Conservation (phyloP, 2,329 filamentous ascomycete genomes). For the Sarocladium kiliense region DNA sequence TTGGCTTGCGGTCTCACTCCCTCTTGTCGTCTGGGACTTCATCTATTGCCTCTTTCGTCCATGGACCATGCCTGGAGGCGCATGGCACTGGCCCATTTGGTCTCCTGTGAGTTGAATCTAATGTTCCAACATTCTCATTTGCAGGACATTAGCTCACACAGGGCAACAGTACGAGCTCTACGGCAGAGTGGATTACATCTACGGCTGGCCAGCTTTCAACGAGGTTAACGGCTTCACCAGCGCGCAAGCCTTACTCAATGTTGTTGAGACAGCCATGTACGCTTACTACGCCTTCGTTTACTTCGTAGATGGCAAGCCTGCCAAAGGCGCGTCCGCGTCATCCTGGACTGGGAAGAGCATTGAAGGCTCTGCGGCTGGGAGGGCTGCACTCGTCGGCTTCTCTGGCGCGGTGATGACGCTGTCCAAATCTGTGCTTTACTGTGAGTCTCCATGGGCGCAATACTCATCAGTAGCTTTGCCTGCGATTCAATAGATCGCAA, state of each 20-base stretch:
- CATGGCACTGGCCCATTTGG: conserved; percentile 67
- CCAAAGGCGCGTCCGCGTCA: conserved; percentile 11
- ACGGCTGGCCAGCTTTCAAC: conserved; percentile 70
- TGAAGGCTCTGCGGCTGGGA: conserved; percentile 36
- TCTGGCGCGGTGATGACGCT: conserved; percentile 54
- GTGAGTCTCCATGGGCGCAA: conserved; percentile 34
- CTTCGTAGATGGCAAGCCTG: conserved; percentile 14
- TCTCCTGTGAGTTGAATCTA: conserved; percentile 36
- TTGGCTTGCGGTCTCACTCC: conserved; percentile 72
- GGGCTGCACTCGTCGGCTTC: conserved; percentile 44
- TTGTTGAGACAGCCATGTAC: conserved; percentile 64
- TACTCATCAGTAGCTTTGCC: no score
- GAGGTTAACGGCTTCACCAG: conserved; percentile 68
- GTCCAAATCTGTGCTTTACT: conserved; percentile 58
- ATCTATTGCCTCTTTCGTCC: conserved; percentile 76
- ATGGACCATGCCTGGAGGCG: conserved; percentile 74
- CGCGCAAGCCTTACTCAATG: conserved; percentile 67
- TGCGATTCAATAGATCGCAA: not conserved
- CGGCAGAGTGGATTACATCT: conserved; percentile 72
- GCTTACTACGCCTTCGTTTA: conserved; percentile 45
- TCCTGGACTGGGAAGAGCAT: conserved; percentile 24
- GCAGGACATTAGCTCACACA: not conserved
- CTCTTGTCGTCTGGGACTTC: conserved; percentile 77
- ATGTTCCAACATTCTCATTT: not conserved
- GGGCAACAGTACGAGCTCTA: conserved; percentile 70